Evolutionary conservation across 768 basidiomycete genomes (phyloP), one percentile per base, ranked within the genome.

Genomic region (Kwoniella bestiolae): DNA sequence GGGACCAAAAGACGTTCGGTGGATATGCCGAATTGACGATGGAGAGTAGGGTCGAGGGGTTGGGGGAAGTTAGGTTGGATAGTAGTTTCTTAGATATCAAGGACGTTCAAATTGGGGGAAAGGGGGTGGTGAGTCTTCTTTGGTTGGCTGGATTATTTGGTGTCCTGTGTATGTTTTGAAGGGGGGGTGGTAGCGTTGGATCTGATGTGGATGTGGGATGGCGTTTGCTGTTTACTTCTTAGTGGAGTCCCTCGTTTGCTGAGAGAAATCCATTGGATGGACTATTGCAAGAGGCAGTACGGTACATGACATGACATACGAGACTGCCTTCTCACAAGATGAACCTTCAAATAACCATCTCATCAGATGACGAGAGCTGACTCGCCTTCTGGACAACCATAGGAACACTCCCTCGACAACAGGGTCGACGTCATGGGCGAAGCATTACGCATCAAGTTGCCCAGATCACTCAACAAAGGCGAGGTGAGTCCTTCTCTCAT

Each of bases 11-110:
- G 71, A 81, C 84, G 56, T 83, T 95, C 66, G 78, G 81, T 31
- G 94, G 94, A 0, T 84, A 85, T 21, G 91, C 85, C 8, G 85
- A 83, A 0, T 89, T 94, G 76, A 83, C 82, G 5, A 80, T 96
- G 56, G 79, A 79, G 12, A 86, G 87, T 8, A 84, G 83, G 60
- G 83, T 84, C 56, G 84, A 86, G 57, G 84, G 80, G 3, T 59
- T 77, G 52, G 59, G 91, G 87, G 55, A 75, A 55, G 68, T 82
- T 63, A 63, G 78, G 0, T 86, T 95, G 64, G 94, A 97, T 79
- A 89, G 90, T 1, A 83, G 83, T 2, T 88, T 87, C 60, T 83
- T 98, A 46, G 84, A 86, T 53, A 84, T 98, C 32, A 76, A 81
- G 50, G 35, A 25, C 8, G 87, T 85, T 1, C 79, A 85, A 56